These are phyloP conservation scores for Selaginella moellendorffii DNA, from an alignment of 75 land plant genomes.

Conservation along the genomic window DNA sequence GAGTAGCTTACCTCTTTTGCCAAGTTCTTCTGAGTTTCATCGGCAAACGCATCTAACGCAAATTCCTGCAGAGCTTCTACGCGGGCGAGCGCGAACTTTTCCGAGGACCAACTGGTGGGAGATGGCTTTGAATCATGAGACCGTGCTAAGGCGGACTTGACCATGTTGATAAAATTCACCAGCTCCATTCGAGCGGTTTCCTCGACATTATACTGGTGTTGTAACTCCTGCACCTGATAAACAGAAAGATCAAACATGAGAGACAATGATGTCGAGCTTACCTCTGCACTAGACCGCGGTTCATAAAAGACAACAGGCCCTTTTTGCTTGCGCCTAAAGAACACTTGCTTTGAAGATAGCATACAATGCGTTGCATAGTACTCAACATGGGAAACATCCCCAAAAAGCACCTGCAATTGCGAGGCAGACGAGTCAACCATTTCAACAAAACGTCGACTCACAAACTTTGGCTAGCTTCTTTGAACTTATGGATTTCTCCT, in stretches of 20 bases:
- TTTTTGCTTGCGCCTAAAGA: constrained; percentile 45
- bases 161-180: background rate
- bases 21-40: background rate
- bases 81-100: background rate
- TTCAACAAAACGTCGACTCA: too few species aligned
- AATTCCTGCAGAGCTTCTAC: background rate
- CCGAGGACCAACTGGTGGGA: background rate
- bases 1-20: constrained; percentile 1
- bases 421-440: too few species aligned
- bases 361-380: constrained; percentile 84
- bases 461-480: constrained; percentile 72
- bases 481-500: constrained; percentile 45
- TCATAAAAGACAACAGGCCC: constrained; percentile 48
- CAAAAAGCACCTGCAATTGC: constrained; percentile 71
- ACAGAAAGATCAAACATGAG: too few species aligned
- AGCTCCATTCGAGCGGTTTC: constrained; percentile 1
- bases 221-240: constrained; percentile 4
- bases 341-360: constrained; percentile 67
- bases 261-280: too few species aligned
- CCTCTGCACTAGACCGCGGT: constrained; percentile 65
- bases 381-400: constrained; percentile 48
- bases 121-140: background rate
- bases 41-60: constrained; percentile 2
- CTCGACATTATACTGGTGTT: background rate
- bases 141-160: background rate